phyloP scores from a whole-genome alignment of 495 filamentous ascomycete species.

The Lineolata rhizophorae region DNA sequence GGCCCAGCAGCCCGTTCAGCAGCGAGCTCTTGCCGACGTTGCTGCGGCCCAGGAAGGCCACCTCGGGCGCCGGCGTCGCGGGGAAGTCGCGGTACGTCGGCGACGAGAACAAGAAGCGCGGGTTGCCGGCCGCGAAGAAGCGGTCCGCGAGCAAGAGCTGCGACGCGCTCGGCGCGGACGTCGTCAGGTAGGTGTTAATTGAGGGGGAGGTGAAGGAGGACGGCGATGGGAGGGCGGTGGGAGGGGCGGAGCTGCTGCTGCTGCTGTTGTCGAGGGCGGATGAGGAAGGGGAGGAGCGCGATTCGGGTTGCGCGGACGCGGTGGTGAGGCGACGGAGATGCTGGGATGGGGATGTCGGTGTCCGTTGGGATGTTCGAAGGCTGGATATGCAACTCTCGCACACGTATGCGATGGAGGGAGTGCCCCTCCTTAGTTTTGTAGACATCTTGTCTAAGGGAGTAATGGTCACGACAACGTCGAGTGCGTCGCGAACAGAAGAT shows the following conservation, averaged over 20 bases:
- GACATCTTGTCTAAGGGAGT: no score
- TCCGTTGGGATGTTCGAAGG: no score
- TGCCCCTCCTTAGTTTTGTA: no score
- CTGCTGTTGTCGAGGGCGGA: no score
- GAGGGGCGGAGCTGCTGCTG: conserved; percentile 1
- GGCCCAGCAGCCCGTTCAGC: conserved; percentile 55
- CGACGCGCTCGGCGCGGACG: conserved; percentile 25
- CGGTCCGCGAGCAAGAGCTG: conserved; percentile 33
- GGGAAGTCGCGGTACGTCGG: conserved; percentile 39
- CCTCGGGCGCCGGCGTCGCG: conserved; percentile 30
- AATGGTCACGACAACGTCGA: no score
- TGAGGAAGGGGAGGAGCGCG: background rate
- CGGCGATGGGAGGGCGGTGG: conserved; percentile 3
- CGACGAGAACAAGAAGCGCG: conserved; percentile 44
- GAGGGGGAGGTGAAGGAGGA: conserved; percentile 6
- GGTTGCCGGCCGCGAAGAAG: conserved; percentile 40
- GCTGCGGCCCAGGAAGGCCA: conserved; percentile 61
- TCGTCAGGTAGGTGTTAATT: conserved; percentile 35
- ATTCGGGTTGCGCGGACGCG: background rate
- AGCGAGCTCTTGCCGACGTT: conserved; percentile 87
- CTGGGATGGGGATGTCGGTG: no score
- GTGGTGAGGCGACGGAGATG: background rate
- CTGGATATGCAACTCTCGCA: no score
- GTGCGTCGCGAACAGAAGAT: no score
- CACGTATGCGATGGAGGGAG: no score